A percentile compares a stretch with the other conserved stretches of the same genome.
These are phyloP conservation scores for Gnomoniopsis smithogilvyi DNA, from an alignment of 2,329 filamentous ascomycete species.

Conservation along the genomic window DNA sequence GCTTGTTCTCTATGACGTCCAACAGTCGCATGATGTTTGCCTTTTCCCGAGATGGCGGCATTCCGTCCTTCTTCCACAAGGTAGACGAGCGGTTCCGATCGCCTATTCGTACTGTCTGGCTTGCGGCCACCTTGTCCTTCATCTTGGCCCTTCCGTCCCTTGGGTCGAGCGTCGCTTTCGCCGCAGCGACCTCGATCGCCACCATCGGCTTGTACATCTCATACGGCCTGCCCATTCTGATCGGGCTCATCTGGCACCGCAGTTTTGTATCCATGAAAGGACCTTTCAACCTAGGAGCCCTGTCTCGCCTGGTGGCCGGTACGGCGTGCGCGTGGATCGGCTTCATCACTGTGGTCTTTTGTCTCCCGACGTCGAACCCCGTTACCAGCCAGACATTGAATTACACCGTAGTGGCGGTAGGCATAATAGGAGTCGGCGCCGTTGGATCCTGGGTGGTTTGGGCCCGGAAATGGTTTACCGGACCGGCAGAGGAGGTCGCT, in stretches of 20 bases:
- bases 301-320: constrained; percentile 44
- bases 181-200: constrained; percentile 56
- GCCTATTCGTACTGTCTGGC: constrained; percentile 52
- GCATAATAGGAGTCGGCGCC: constrained; percentile 48
- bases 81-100: constrained; percentile 47
- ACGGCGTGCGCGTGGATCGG: constrained; percentile 48
- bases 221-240: constrained; percentile 55
- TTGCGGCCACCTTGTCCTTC: constrained; percentile 51
- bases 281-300: constrained; percentile 48
- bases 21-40: constrained; percentile 60
- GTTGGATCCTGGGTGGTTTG: constrained; percentile 48
- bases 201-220: constrained; percentile 57
- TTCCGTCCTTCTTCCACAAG: constrained; percentile 51
- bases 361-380: constrained; percentile 52
- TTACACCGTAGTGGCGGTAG: constrained; percentile 57
- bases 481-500: constrained; percentile 50
- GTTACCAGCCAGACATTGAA: constrained; percentile 56
- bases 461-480: constrained; percentile 53
- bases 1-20: constrained; percentile 54
- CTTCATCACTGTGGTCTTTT: constrained; percentile 56
- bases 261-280: constrained; percentile 50
- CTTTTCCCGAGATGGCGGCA: constrained; percentile 53
- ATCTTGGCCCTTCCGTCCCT: constrained; percentile 53
- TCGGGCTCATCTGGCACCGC: constrained; percentile 48
- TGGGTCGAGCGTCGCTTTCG: constrained; percentile 52